A percentile compares a stretch with the other conserved stretches of the same genome.
phyloP scores from a whole-genome alignment of 2,329 filamentous ascomycete genomes.

The Penicillium digitatum region DNA sequence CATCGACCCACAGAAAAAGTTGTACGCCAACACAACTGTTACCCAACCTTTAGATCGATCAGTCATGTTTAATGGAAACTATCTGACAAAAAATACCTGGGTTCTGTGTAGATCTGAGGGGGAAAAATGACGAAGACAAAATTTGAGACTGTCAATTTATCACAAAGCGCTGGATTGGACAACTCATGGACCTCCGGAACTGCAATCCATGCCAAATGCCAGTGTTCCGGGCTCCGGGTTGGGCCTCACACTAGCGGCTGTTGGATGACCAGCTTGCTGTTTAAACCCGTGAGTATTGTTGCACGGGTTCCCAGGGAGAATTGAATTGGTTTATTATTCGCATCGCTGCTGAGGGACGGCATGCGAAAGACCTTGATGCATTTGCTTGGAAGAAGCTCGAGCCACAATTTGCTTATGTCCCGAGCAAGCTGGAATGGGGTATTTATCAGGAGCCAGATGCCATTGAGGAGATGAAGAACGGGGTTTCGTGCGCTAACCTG shows the following conservation, averaged over 20 bases:
- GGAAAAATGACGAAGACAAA: no score
- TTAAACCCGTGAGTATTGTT: constrained; percentile 58
- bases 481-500: constrained; percentile 52
- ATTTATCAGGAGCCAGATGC: constrained; percentile 64
- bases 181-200: no score
- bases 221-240: no score
- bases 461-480: constrained; percentile 52
- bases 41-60: no score
- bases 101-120: no score
- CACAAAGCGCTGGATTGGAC: no score
- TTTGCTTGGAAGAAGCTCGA: constrained; percentile 60
- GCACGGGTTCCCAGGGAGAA: constrained; percentile 62
- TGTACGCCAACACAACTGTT: no score
- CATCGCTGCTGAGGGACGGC: constrained; percentile 47
- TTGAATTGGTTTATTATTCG: constrained; percentile 65
- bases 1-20: no score
- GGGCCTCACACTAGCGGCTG: constrained; percentile 51
- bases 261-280: constrained; percentile 55
- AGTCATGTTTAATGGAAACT: no score
- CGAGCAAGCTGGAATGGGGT: constrained; percentile 62
- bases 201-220: no score
- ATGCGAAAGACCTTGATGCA: constrained; percentile 52
- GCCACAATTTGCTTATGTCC: constrained; percentile 60
- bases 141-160: no score
- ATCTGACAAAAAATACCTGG: no score